phyloP scores from a whole-genome alignment of 176 grass and related monocot species.

The Lolium perenne region DNA sequence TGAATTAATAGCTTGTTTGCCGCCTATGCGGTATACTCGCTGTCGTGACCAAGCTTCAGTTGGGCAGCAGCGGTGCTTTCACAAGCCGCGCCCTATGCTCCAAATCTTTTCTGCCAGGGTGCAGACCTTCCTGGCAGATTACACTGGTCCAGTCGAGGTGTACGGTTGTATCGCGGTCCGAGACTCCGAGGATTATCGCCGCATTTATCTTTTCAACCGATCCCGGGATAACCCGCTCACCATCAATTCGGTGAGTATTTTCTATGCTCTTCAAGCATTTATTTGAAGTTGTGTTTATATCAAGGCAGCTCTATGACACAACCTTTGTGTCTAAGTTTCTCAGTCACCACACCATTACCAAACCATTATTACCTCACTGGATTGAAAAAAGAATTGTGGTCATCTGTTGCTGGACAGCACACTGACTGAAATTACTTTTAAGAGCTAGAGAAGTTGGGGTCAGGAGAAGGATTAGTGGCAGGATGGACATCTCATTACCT shows the following conservation, averaged over 20 bases:
- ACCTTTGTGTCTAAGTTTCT: not conserved
- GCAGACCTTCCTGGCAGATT: not conserved
- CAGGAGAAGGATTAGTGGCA: not conserved
- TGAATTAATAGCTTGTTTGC: not conserved
- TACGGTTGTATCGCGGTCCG: not conserved
- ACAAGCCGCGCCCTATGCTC: constrained; percentile 6
- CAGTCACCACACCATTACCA: not conserved
- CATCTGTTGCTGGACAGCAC: not conserved
- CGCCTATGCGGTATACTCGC: not conserved
- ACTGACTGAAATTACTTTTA: not conserved
- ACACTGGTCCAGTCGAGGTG: not conserved
- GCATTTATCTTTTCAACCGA: not conserved
- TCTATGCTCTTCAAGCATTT: not conserved
- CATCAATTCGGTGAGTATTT: not conserved
- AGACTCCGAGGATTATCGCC: not conserved
- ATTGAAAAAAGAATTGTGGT: not conserved
- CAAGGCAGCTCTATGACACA: not conserved
- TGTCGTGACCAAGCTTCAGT: not conserved
- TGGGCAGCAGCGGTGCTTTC: not conserved
- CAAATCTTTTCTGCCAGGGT: not conserved
- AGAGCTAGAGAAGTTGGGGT: not conserved
- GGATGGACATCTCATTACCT: not conserved
- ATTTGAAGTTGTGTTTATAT: not conserved
- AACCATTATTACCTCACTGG: not conserved
- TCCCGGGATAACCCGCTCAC: not conserved